Evolutionary conservation across 1,284 basidiomycete species (phyloP).

Genomic region (Cryptococcus sp.): DNA sequence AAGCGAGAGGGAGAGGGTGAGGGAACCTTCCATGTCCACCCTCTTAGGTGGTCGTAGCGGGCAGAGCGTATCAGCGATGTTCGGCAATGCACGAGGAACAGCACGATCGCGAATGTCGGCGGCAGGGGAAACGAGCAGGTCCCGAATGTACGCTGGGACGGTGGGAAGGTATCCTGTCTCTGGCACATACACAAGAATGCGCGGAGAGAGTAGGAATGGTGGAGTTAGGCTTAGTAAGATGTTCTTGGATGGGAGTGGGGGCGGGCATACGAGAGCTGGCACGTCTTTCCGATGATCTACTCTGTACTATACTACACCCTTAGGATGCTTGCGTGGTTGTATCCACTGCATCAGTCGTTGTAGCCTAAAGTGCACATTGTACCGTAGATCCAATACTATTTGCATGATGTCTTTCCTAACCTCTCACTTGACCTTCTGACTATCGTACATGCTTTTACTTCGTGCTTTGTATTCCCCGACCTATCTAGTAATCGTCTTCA

Average conservation of each 20-base stretch:
- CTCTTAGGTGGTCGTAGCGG: background rate
- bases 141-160: background rate
- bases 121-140: background rate
- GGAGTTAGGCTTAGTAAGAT: conserved; percentile 64
- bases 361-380: no score
- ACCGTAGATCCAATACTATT: no score
- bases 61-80: no score
- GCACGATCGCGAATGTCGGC: background rate
- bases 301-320: no score
- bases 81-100: no score
- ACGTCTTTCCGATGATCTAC: background rate
- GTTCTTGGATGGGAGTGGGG: conserved; percentile 65
- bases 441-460: no score
- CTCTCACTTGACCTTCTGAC: no score
- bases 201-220: conserved; percentile 1
- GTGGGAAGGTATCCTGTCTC: conserved; percentile 15
- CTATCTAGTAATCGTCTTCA: no score
- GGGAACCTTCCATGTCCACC: conserved; percentile 49
- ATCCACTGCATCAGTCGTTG: no score
- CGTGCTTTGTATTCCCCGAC: no score
- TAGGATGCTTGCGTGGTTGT: no score
- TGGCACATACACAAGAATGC: conserved; percentile 33
- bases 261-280: background rate
- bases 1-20: conserved; percentile 56
- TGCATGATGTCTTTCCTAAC: no score